Base-by-base conservation (phyloP, 2,329 filamentous ascomycete species). In the Colletotrichum echinochloae region DNA sequence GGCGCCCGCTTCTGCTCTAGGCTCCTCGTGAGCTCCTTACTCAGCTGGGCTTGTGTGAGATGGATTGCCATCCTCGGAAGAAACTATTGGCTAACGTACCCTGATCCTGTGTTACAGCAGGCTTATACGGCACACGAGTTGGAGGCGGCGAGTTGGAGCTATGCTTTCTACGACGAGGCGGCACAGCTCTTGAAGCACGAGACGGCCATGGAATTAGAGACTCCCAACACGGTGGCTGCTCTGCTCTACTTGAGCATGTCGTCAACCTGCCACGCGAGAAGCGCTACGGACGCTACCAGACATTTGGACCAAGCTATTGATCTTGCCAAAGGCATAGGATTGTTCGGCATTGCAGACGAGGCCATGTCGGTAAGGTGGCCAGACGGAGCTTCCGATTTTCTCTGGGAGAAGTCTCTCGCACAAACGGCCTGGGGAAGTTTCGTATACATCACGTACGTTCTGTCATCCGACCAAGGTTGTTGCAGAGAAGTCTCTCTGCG, bases 1-100 rank as follows among this genome's bases (percentile, higher is more conserved):
- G 65, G 61, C 26, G 56, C 61, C n/a, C 71, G 69, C 6, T 77
- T 74, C 54, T 80, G 78, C 46, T 79, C 77, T 1, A 73, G 66
- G 9, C 76, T 79, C 20, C 71, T 80, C 0, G 76, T 80, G 28
- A 69, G 54, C 48, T 65, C 61, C 9, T 41, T 69, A 18, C 37
- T 60, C 11, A 65, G 61, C 37, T 69, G 46, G 66, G 61, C 66
- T 69, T 69, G 54, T 46, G 61, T 69, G 39, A 33, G 55, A n/a
- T 28, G 6, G 4, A 20, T 23, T 26, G 8, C 33, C 26, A 20
- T 48, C 48, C 5, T 48, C 4, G 12, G 2, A 16, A 26, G 5
- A 44, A 2, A 7, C 28, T 4, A 16, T 16, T 5, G 9, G 12
- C 18, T 11, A 28, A 46, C 28, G 3, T 48, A 0, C n/a, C 39